These are phyloP conservation scores for Helianthus annuus DNA, from an alignment of 129 eudicot genomes.

Conservation along the genomic window HanXRQr2.0-SUNRISE NC_035447.2:40606613-40607112, in stretches of 20 bases:
- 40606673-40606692: conserved; percentile 80
- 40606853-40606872: conserved; percentile 50
- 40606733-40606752: conserved; percentile 12
- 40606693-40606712: conserved; percentile 76
- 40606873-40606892: conserved; percentile 76
- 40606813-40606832: too few species aligned
- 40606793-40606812: background rate
- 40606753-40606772: background rate
- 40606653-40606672: conserved; percentile 90
- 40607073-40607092: background rate
- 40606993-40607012: conserved; percentile 7
- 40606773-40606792: background rate
- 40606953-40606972: conserved; percentile 71
- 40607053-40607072: background rate
- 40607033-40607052: background rate
- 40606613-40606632: conserved; percentile 85
- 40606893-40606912: conserved; percentile 81
- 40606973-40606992: conserved; percentile 95
- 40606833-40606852: conserved; percentile 20
- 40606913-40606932: conserved; percentile 95
- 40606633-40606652: conserved; percentile 91
- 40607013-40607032: conserved; percentile 1
- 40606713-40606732: background rate
- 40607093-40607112: background rate
- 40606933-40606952: conserved; percentile 89